Evolutionary conservation across 2,329 filamentous ascomycete genomes (phyloP), one percentile per base, ranked within the genome.

Genomic region (Cordyceps militaris): DNA sequence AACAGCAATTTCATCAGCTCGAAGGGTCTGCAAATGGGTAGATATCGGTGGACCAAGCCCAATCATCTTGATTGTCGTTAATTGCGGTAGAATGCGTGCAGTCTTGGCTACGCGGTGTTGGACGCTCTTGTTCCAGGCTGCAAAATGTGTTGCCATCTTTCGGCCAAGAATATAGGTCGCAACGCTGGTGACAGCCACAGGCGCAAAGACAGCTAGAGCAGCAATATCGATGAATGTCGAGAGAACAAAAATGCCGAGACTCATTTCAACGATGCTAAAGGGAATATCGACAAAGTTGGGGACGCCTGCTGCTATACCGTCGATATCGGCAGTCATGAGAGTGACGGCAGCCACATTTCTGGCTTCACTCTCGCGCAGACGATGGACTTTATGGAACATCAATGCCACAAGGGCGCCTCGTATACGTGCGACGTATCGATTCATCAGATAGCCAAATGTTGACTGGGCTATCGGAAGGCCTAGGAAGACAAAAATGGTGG

Each of bases 341-440:
- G 56, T 58, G 2, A 53, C n/a, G 2, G 56, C 56, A 21, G 56
- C 49, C 9, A 28, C 16, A 11, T 73, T 69, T 19, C 71, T 68
- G 5, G 66, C 64, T 1, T 63, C 58, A 3, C 62, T 62, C 3
- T 63, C 61, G n/a, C 66, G 64, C 9, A 74, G 59, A 1, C 62
- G 58, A 3, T 75, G 60, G 0, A 73, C 75, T 59, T 77, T 76
- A n/a, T 73, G 70, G 60, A 79, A 81, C 16, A 83, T 74, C 63
- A 79, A 71, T 0, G 76, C 73, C 7, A 71, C 60, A 14, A 74
- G 64, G 1, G 63, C 64, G 1, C 66, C 70, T 10, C 71, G 68
- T 23, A 68, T 54, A 60, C 68, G 65, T 11, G 69, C 66, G 38
- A 71, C 67, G 36, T 65, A 63, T 21, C 69, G 68, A 19, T 56